These are phyloP conservation scores for Fusarium buharicum DNA, from an alignment of 2,329 filamentous ascomycete genomes.

Conservation along the genomic window DNA sequence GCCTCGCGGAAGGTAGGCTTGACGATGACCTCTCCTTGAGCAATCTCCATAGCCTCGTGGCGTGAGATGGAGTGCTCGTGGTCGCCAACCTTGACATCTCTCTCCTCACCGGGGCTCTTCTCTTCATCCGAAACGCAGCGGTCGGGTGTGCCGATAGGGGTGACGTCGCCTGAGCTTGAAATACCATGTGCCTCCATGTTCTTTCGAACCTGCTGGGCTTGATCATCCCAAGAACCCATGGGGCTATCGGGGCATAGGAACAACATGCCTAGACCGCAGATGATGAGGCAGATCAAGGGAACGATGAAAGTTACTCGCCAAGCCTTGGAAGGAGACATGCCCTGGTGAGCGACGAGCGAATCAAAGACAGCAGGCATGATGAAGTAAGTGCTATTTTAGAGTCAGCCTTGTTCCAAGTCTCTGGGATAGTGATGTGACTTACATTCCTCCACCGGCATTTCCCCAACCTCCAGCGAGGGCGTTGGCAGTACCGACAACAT, in stretches of 20 bases:
- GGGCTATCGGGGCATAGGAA: conserved; percentile 84
- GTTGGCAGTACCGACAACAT: conserved; percentile 89
- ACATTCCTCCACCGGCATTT: conserved; percentile 85
- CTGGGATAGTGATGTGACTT: conserved; percentile 16
- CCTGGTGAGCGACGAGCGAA: conserved; percentile 70
- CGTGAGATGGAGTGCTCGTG: conserved; percentile 61
- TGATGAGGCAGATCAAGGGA: conserved; percentile 79
- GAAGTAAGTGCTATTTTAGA: conserved; percentile 73
- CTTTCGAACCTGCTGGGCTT: conserved; percentile 67
- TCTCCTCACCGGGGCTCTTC: conserved; percentile 50
- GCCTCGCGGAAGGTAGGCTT: conserved; percentile 66
- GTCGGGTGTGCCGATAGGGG: conserved; percentile 60
- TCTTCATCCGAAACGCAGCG: conserved; percentile 49
- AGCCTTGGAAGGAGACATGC: conserved; percentile 72
- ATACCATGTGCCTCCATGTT: conserved; percentile 61
- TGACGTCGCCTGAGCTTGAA: conserved; percentile 57
- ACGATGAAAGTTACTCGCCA: conserved; percentile 90
- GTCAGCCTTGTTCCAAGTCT: conserved; percentile 3
- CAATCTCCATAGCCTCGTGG: conserved; percentile 64
- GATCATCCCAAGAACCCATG: conserved; percentile 81
- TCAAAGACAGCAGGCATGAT: conserved; percentile 92
- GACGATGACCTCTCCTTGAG: conserved; percentile 62
- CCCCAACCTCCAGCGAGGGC: conserved; percentile 86
- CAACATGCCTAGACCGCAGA: conserved; percentile 74
- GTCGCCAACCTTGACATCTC: conserved; percentile 51